Evolutionary conservation across 176 grass and related monocot species (phyloP), one percentile per base, ranked within the genome.

Genomic region (Eragrostis nindensis): DNA sequence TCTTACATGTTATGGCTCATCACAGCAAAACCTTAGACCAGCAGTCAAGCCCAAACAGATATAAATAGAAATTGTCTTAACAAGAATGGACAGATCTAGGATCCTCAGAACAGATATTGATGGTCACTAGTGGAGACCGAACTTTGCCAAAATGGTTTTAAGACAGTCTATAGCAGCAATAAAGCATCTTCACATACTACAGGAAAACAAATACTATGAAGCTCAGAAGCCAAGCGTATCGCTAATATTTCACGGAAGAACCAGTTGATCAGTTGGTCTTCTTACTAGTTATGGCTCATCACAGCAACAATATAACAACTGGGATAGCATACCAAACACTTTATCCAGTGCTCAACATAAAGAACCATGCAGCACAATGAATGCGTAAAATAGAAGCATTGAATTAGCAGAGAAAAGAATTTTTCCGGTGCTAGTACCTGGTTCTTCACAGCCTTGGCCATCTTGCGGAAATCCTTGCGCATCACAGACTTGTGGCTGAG

Each of bases 161-260:
- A 41, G 36, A 36, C 17, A 42, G 4, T 39, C 16, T 17, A 38
- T 2, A 39, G 62, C 16, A 64, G 61, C 9, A 41, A 21, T 1
- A n/a, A 39, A 11, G 8, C 36, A 67, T 21, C 21, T 39, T 18
- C 7, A 39, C 30, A 8, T 53, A 4, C 6, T 16, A 2, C 1
- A 62, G 5, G 39, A 66, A 66, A 79, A 10, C 2, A 40, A 27
- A n/a, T 11, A 27, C 15, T 5, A 32, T 46, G 12, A 11, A 67
- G 72, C 87, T 94, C 83, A 97, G 87, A 97, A 94, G 89, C 89
- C 91, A 94, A 92, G 89, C 89, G 82, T 92, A 90, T 90, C 89
- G 74, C 25, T 13, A 71, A 71, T 81, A 97, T 86, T 84, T 86
- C 87, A 90, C 17, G 2, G 78, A 87, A 91, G 83, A 71, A 59